Evolutionary conservation across 148 eudicot species (phyloP), one percentile per base, ranked within the genome.

Genomic region (Suaeda aralocaspica): DNA sequence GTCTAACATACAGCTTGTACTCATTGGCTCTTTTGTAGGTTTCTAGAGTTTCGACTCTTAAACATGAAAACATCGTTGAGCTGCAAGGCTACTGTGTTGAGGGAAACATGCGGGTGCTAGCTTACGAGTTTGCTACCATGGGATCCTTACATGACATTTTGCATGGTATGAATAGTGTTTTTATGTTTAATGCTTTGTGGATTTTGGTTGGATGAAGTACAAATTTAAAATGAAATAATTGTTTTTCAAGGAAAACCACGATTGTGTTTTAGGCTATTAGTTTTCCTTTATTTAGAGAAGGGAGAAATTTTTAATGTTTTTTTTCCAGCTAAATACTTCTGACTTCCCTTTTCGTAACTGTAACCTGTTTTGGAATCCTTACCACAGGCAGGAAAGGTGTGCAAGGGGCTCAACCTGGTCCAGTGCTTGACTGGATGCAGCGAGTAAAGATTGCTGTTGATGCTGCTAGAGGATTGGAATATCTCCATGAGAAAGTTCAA

Each of bases 381-480:
- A 9, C 71, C 76, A 19, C 77, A 85, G 88, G 88, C 44, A 80
- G 87, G 70, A 86, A 86, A 75, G 90, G 90, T 19, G 87, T 86
- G 59, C 90, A 86, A 84, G 90, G 90, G 57, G 90, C 90, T 62
- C 90, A 86, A 72, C 90, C 90, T 13, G 87, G 90, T 31, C 90
- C 90, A 18, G 84, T 80, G 33, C 90, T 86, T 56, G 90, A 86
- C 76, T 84, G 90, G 90, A 78, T 80, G 82, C 84, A 86, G 53
- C 78, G 90, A 58, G 90, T 86, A 21, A 80, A 74, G 58, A 86
- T 86, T 71, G 90, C 87, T 49, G 86, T 86, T 64, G 90, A 84
- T 79, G 82, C 87, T 61, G 90, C 90, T 13, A 86, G 76, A 75
- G 90, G 90, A 61, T 69, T 86, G 69, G 90, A 86, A 73, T 86